Evolutionary conservation across 2,329 filamentous ascomycete genomes (phyloP).

Genomic region (Alternaria sp.): DNA sequence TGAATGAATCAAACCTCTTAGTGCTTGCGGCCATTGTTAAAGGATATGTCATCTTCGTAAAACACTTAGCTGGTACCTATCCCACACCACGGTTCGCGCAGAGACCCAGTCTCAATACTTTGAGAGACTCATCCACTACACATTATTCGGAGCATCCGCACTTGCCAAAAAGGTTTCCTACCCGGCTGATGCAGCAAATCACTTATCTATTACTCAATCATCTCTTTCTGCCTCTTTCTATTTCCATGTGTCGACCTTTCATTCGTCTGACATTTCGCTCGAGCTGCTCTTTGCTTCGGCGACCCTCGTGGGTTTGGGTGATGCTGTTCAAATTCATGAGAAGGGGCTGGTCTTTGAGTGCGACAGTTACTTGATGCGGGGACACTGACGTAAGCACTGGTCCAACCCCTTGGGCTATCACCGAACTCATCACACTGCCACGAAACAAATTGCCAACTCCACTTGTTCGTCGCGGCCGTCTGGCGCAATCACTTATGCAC

Average conservation of each 20-base stretch:
- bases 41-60: background rate
- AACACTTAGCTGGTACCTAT: background rate
- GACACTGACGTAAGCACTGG: background rate
- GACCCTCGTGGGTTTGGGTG: background rate
- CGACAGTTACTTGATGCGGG: constrained; percentile 2
- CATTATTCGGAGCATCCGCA: background rate
- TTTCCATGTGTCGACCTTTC: background rate
- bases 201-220: background rate
- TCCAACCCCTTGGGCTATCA: background rate
- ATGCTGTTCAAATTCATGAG: background rate
- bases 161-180: background rate
- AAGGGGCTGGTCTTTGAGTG: background rate
- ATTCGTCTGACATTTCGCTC: background rate
- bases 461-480: background rate
- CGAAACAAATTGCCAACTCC: constrained; percentile 2
- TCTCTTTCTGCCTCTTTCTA: background rate
- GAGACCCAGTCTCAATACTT: background rate
- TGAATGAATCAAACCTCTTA: background rate
- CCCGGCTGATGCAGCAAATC: background rate
- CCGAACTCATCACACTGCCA: background rate
- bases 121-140: background rate
- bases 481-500: background rate
- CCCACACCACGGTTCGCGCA: background rate
- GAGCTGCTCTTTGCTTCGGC: background rate
- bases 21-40: background rate